Conservation (phyloP, 495 filamentous ascomycete genomes). For the Aspergillus cristatus region DNA sequence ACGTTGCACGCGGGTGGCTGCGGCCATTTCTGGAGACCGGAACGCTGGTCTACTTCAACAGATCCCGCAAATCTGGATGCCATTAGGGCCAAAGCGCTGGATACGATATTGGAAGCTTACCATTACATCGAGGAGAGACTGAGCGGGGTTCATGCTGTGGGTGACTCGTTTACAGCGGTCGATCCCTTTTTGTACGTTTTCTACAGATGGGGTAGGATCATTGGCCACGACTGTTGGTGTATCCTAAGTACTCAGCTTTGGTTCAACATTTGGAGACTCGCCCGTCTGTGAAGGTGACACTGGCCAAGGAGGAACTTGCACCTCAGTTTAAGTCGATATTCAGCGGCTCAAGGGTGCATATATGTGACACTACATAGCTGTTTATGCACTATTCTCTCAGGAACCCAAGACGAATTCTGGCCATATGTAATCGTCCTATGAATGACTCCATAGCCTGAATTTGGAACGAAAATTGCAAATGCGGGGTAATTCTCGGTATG, state of each 20-base stretch:
- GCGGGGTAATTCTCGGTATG: no score
- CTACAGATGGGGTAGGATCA: slow-evolving; percentile 17
- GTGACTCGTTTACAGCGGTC: slow-evolving; percentile 22
- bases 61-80: slow-evolving; percentile 3
- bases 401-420: no score
- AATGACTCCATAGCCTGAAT: no score
- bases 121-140: slow-evolving; percentile 1
- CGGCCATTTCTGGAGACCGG: slow-evolving; percentile 12
- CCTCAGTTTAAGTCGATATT: no score
- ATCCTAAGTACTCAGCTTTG: slow-evolving; percentile 16
- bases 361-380: no score
- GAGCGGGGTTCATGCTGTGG: slow-evolving; percentile 14
- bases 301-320: background rate
- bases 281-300: background rate
- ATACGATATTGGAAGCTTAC: background rate
- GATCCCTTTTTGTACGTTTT: slow-evolving; percentile 28
- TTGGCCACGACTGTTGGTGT: slow-evolving; percentile 13
- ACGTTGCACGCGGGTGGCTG: slow-evolving; percentile 23
- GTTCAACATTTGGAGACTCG: background rate
- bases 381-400: no score
- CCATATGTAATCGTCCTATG: no score
- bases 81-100: background rate
- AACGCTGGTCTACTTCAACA: slow-evolving; percentile 7
- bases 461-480: no score
- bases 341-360: no score